These are phyloP conservation scores for Xylaria scruposa DNA, from an alignment of 495 filamentous ascomycete species.

Conservation along the genomic window DNA sequence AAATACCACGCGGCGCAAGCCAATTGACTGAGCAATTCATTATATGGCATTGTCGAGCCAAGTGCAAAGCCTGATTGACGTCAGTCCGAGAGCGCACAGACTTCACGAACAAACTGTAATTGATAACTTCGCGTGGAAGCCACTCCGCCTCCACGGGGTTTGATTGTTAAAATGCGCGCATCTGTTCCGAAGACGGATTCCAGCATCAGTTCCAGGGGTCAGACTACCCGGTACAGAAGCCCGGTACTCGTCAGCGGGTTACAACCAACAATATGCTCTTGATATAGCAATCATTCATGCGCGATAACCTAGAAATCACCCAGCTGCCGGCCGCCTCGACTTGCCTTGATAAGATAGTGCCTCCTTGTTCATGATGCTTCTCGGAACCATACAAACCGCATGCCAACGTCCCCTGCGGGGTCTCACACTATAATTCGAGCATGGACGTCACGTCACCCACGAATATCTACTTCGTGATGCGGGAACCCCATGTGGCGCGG, in stretches of 20 bases:
- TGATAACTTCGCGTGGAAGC: constrained; percentile 1
- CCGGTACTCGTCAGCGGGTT: constrained; percentile 18
- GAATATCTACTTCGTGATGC: constrained; percentile 18
- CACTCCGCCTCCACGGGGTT: constrained; percentile 4
- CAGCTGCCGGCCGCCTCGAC: constrained; percentile 25
- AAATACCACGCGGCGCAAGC: not conserved
- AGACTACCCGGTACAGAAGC: not conserved
- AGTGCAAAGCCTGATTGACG: constrained; percentile 8
- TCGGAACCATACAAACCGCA: constrained; percentile 11
- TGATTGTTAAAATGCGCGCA: constrained; percentile 16
- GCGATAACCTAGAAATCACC: constrained; percentile 8
- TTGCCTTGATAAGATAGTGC: constrained; percentile 20
- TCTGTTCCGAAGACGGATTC: constrained; percentile 24
- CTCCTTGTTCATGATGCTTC: constrained; percentile 20
- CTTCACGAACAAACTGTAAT: not conserved
- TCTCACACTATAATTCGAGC: not conserved
- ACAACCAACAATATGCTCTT: not conserved
- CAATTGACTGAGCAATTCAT: not conserved
- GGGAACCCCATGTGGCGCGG: constrained; percentile 22
- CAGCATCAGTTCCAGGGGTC: constrained; percentile 15
- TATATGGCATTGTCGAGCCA: not conserved
- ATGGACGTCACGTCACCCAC: constrained; percentile 8
- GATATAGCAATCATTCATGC: constrained; percentile 14
- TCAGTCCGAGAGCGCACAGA: constrained; percentile 18
- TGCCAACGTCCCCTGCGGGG: not conserved